phyloP scores from a whole-genome alignment of 192 early-diverging fungal species.

The Polychytrium aggregatum region DNA sequence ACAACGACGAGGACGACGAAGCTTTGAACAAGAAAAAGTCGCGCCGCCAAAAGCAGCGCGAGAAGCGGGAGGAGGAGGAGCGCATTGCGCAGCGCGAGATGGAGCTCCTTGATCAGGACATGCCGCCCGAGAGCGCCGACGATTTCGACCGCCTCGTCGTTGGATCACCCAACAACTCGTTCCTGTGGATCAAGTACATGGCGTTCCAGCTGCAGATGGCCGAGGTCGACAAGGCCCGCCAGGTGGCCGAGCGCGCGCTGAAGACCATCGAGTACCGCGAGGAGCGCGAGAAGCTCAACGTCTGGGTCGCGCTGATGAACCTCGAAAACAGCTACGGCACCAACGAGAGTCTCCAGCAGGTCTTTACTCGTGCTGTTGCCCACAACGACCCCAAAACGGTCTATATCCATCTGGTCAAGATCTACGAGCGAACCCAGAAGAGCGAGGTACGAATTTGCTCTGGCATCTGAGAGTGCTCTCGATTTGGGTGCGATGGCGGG shows the following conservation, averaged over 20 bases:
- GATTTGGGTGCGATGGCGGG: neutral
- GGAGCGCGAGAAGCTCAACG: constrained; percentile 92
- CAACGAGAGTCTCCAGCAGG: constrained; percentile 58
- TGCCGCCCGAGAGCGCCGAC: constrained; percentile 49
- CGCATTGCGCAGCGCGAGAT: constrained; percentile 34
- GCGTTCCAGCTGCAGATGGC: constrained; percentile 92
- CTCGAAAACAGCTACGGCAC: constrained; percentile 93
- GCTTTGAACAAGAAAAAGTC: constrained; percentile 22
- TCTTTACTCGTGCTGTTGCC: constrained; percentile 78
- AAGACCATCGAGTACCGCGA: constrained; percentile 85
- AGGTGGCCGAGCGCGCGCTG: constrained; percentile 86
- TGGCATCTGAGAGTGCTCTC: neutral
- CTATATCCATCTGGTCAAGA: constrained; percentile 76
- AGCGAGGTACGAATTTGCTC: constrained; percentile 27
- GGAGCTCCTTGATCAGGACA: constrained; percentile 23
- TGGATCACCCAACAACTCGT: constrained; percentile 91
- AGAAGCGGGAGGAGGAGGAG: constrained; percentile 39
- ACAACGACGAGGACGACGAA: constrained; percentile 27
- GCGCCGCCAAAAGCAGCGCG: constrained; percentile 48
- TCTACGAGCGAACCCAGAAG: constrained; percentile 83
- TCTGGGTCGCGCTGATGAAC: constrained; percentile 95
- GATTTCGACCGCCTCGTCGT: constrained; percentile 91
- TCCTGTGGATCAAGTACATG: constrained; percentile 99
- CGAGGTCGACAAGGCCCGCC: constrained; percentile 85
- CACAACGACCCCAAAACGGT: constrained; percentile 84